phyloP scores from a whole-genome alignment of 148 eudicot species.

The Tetragonia tetragonoides region DNA sequence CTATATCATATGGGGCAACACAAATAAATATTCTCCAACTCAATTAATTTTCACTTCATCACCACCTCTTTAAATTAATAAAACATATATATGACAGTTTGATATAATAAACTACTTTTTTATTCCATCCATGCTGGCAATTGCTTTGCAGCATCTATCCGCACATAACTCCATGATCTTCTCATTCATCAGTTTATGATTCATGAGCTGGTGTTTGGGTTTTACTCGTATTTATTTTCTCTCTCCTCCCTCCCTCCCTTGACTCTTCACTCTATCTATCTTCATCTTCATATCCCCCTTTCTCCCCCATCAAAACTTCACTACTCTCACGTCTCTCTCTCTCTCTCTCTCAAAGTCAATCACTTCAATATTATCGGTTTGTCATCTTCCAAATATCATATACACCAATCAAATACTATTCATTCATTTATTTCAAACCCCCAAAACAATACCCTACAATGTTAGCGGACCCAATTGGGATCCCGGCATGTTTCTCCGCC shows the following conservation, averaged over 20 bases:
- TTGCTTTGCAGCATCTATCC: constrained; percentile 32
- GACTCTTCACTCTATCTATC: neutral
- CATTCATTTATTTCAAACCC: neutral
- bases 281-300: constrained; percentile 3
- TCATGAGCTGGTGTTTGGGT: no score
- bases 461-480: constrained; percentile 60
- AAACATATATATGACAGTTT: constrained; percentile 48
- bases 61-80: no score
- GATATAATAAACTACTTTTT: constrained; percentile 13
- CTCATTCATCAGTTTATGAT: neutral
- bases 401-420: neutral
- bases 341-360: neutral
- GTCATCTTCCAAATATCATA: neutral
- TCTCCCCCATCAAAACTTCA: neutral
- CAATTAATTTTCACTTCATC: no score
- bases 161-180: constrained; percentile 9
- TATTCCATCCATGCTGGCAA: constrained; percentile 32
- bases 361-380: constrained; percentile 2
- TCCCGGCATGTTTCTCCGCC: constrained; percentile 69
- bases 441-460: neutral
- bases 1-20: no score
- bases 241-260: constrained; percentile 3
- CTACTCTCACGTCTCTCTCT: neutral
- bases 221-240: constrained; percentile 13
- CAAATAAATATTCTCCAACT: no score